Percentiles rank a stretch among this genome's conserved stretches.
Conservation (phyloP, 2,329 filamentous ascomycete genomes). For the Cytospora piceae region DNA sequence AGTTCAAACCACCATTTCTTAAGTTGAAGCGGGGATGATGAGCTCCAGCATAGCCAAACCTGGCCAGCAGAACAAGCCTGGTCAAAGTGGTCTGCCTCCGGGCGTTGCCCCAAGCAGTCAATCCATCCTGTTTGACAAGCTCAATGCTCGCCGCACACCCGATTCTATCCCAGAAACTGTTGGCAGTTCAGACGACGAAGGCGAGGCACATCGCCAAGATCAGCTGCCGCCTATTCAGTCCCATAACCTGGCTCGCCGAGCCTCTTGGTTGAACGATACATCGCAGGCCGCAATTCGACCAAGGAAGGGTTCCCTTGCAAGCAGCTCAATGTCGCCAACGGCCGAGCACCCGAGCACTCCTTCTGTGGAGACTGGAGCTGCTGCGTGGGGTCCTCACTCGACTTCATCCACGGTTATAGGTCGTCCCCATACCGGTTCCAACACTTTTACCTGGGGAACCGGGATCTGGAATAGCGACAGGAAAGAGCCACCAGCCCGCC, state of each 20-base stretch:
- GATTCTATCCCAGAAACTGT: slow-evolving; percentile 80
- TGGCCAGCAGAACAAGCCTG: slow-evolving; percentile 55
- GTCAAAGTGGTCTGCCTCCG: slow-evolving; percentile 48
- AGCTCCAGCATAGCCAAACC: slow-evolving; percentile 56
- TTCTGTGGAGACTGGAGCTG: slow-evolving; percentile 62
- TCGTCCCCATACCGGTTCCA: slow-evolving; percentile 50
- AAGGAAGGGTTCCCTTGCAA: slow-evolving; percentile 77
- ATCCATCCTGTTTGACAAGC: slow-evolving; percentile 72
- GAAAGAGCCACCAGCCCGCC: slow-evolving; percentile 74
- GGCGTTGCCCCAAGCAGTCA: slow-evolving; percentile 60
- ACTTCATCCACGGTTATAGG: slow-evolving; percentile 51
- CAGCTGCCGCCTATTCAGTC: slow-evolving; percentile 53
- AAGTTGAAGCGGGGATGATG: slow-evolving; percentile 45
- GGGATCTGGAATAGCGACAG: slow-evolving; percentile 83
- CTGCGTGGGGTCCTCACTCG: slow-evolving; percentile 59
- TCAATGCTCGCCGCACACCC: slow-evolving; percentile 80
- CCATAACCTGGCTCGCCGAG: slow-evolving; percentile 68
- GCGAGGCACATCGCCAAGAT: slow-evolving; percentile 65
- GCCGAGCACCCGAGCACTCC: slow-evolving; percentile 82
- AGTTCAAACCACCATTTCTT: slow-evolving; percentile 11
- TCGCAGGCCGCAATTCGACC: slow-evolving; percentile 64
- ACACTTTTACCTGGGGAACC: slow-evolving; percentile 71
- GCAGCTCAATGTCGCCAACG: slow-evolving; percentile 76
- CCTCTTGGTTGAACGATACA: slow-evolving; percentile 88
- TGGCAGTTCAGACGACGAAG: slow-evolving; percentile 92